Base-by-base conservation (phyloP, 2,329 filamentous ascomycete genomes). In the Fusarium torreyae region DNA sequence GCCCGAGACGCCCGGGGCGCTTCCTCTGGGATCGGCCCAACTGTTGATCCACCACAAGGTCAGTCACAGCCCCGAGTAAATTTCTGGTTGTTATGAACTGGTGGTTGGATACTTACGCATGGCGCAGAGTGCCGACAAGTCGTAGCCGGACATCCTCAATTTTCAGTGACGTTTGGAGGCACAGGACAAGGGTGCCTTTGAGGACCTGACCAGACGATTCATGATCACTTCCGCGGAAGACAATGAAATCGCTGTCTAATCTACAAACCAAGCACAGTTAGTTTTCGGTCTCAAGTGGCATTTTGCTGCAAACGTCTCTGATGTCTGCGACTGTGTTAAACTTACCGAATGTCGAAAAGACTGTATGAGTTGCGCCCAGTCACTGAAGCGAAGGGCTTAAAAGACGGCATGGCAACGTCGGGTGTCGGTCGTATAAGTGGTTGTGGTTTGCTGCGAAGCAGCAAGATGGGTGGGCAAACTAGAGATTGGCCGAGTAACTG, bases 141-240 rank as follows among this genome's bases (percentile, higher is more conserved):
- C 91, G 88, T 64, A 95, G 80, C 70, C 91, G 89, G 45, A 95
- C 85, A 77, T 93, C 90, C 75, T 94, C 92, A 34, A 94, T 87
- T 60, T 88, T 90, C 61, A 94, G 81, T 1, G 90, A 83, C 40
- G 91, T 85, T 22, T 89, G 88, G 36, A 95, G 83, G 75, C 92
- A 94, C 36, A 95, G 83, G 36, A 94, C 90, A 33, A 95, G 81
- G 24, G 87, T 88, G 46, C 93, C 93, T 75, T 91, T 92, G 70
- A 96, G 81, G 55, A 92, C 81, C 74, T 93, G 92, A 65, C 91
- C 92, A 43, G 91, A 88, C 46, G 92, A 91, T 76, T 95, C 93
- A 77, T 92, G 86, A 58, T 93, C 90, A 71, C 83, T 86, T 63
- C 93, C 93, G 54, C 92, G 90, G 68, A 96, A 91, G 31, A 95